Evolutionary conservation across 495 filamentous ascomycete genomes (phyloP), one percentile per base, ranked within the genome.

Genomic region (Hyphodiscus hymeniophilus): DNA sequence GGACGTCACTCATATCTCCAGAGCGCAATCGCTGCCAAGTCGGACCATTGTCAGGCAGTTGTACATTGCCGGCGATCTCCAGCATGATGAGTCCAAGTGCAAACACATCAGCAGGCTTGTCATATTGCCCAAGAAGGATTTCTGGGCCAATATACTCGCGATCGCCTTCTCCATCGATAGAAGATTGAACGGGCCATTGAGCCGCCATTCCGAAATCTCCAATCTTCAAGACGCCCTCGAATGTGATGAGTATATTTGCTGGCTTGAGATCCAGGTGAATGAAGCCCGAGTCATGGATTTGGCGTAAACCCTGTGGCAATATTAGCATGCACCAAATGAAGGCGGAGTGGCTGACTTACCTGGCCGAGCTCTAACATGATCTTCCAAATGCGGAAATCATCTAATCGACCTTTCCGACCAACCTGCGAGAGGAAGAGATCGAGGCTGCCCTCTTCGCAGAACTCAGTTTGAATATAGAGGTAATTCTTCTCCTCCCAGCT

Each of bases 331-430:
- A 7, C 10, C 30, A 46, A 30, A 21, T 28, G 3, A 28, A 3
- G 38, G 20, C 18, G 24, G 5, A 13, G 18, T 6, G 11, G 31
- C 15, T 7, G 11, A 32, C 32, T 72, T 74, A 91, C 87, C 71
- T 82, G 68, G 53, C 81, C 73, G 31, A 92, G 54, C 59, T 98
- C 92, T 7, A 94, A 73, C 51, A 95, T 67, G 34, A 97, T 89
- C 65, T 98, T 98, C 92, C 92, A 98, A 57, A 97, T 94, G 21
- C 92, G 75, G 63, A 97, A 98, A 61, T 97, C 92, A 68, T 98
- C 92, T 46, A 98, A 65, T 55, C 91, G 79, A 39, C 86, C 89
- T 60, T 84, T 87, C 42, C 80, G 68, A 5, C 92, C 92, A 50
- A 85, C 80, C 43, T 83, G 73, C 8, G 75, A 69, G 10, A 97